Conservation (phyloP, 495 filamentous ascomycete genomes). For the Hypoxylon cercidicola region DNA sequence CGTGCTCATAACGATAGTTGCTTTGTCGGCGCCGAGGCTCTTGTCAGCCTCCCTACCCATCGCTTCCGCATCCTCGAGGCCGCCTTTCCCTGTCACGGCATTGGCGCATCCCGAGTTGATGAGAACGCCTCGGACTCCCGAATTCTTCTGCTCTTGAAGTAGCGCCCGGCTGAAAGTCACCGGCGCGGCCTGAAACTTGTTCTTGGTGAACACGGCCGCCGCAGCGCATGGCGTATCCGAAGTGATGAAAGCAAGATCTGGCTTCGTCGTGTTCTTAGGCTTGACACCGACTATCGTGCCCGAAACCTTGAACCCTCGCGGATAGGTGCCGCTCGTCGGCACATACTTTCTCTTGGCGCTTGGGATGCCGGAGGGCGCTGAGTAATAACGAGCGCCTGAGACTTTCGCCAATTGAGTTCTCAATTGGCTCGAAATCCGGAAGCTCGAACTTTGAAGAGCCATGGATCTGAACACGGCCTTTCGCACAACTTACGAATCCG, state of each 20-base stretch:
- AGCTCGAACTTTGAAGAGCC: conserved; percentile 29
- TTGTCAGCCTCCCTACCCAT: conserved; percentile 86
- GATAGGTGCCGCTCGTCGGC: conserved; percentile 84
- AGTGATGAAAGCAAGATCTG: conserved; percentile 87
- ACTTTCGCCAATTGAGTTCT: conserved; percentile 22
- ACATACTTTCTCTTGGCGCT: conserved; percentile 86
- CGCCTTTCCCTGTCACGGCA: conserved; percentile 93
- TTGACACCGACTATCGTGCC: conserved; percentile 95
- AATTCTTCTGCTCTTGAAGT: conserved; percentile 70
- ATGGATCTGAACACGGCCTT: conserved; percentile 34
- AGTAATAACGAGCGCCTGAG: conserved; percentile 58
- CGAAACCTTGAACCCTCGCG: conserved; percentile 87
- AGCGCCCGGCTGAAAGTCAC: conserved; percentile 83
- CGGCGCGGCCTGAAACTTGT: conserved; percentile 97
- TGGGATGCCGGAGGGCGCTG: conserved; percentile 72
- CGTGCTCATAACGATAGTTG: conserved; percentile 94
- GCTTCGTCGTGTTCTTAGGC: conserved; percentile 84
- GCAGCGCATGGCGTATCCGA: conserved; percentile 91
- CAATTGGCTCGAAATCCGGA: conserved; percentile 27
- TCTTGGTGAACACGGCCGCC: conserved; percentile 95
- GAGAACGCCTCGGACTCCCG: conserved; percentile 81
- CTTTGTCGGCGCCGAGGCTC: conserved; percentile 70
- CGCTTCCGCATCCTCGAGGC: conserved; percentile 83
- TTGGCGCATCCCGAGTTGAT: conserved; percentile 98
- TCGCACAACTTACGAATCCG: conserved; percentile 21